Evolutionary conservation across 768 basidiomycete genomes (phyloP).

Genomic region (Lactifluus volemus): DNA sequence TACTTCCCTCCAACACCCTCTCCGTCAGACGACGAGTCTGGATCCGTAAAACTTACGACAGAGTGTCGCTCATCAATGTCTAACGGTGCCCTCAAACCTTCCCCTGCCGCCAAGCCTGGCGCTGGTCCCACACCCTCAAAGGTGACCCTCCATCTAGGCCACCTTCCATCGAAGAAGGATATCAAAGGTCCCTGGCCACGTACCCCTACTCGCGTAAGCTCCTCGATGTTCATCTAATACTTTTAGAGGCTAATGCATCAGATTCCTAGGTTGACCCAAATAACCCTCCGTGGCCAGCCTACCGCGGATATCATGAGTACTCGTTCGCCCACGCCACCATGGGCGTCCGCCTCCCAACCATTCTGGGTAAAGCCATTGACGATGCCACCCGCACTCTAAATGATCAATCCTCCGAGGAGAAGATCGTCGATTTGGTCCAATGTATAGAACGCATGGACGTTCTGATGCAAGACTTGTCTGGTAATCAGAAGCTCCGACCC

Average conservation of each 20-base stretch:
- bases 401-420: slow-evolving; percentile 74
- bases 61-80: slow-evolving; percentile 14
- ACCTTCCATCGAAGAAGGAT: slow-evolving; percentile 64
- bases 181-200: slow-evolving; percentile 67
- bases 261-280: slow-evolving; percentile 59
- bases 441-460: slow-evolving; percentile 88
- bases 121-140: slow-evolving; percentile 35
- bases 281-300: slow-evolving; percentile 78
- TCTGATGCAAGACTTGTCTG: slow-evolving; percentile 81
- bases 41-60: not conserved
- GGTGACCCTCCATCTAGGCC: slow-evolving; percentile 65
- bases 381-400: slow-evolving; percentile 86
- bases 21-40: slow-evolving; percentile 20
- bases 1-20: slow-evolving; percentile 32
- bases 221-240: slow-evolving; percentile 6
- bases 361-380: slow-evolving; percentile 92
- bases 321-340: slow-evolving; percentile 89
- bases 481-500: slow-evolving; percentile 74
- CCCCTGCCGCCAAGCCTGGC: slow-evolving; percentile 20
- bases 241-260: not conserved
- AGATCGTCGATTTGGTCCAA: slow-evolving; percentile 71
- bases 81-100: slow-evolving; percentile 10
- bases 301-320: slow-evolving; percentile 73
- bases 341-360: slow-evolving; percentile 93
- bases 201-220: slow-evolving; percentile 56